Percentiles rank a stretch among this genome's conserved stretches.
phyloP scores from a whole-genome alignment of 1,284 basidiomycete genomes.

The Austropuccinia psidii region DNA sequence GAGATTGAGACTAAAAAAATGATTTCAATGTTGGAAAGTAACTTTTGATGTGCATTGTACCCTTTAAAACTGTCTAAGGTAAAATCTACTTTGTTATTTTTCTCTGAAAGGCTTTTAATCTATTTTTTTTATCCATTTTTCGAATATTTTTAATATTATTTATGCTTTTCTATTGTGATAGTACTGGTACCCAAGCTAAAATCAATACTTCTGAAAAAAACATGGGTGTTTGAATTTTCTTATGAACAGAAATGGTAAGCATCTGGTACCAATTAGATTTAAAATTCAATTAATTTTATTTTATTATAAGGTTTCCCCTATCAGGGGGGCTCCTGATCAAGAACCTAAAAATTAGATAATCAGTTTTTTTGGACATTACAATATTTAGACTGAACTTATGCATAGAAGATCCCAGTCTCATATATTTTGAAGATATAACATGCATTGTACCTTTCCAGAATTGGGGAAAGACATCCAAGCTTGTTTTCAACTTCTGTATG shows the following conservation, averaged over 20 bases:
- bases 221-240: neutral
- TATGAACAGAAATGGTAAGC: constrained; percentile 1
- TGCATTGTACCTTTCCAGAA: neutral
- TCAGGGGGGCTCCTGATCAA: constrained; percentile 20
- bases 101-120: neutral
- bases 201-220: no score
- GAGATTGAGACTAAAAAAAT: neutral
- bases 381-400: neutral
- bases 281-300: neutral
- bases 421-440: neutral
- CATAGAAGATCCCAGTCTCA: constrained; percentile 5
- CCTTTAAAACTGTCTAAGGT: neutral
- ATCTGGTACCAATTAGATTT: neutral
- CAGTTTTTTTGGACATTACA: no score
- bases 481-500: neutral
- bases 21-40: neutral
- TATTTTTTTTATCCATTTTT: neutral
- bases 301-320: neutral
- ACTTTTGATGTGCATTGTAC: neutral
- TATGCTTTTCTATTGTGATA: neutral
- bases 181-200: neutral
- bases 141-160: neutral
- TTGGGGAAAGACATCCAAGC: neutral
- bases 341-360: neutral
- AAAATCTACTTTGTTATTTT: neutral